Base-by-base conservation (phyloP, 2,329 filamentous ascomycete species). In the Aspergillus sp. region DNA sequence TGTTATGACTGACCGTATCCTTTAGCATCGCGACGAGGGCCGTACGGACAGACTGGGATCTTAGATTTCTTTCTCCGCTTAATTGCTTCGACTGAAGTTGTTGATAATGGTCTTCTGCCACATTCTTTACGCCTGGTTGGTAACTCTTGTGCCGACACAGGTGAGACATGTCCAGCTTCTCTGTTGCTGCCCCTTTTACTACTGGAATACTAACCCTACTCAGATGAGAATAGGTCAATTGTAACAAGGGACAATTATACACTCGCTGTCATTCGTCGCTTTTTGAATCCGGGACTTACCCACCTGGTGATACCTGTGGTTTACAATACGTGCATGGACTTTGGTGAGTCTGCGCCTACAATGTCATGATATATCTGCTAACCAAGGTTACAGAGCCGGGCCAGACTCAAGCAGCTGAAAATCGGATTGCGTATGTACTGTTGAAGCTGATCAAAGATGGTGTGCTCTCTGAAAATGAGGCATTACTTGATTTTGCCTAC, bases 281-380 rank as follows among this genome's bases (percentile, higher is more conserved):
- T 70, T 32, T 51, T 58, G 28, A 63, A 65, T 28, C 59, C 63
- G 0, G 60, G 59, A 2, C 59, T 72, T 32, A 56, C 64, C 10
- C 60, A 68, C 47, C 61, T 73, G 28, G 64, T 64, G 28, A 65
- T 72, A 47, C 66, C 68, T 47, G 70, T 72, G 40, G 59, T 73
- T 39, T 73, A 70, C 56, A 73, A 73, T 47, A 65, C 71, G 43
- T 72, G 70, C 53, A 61, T 67, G 47, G 70, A 72, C 49, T 73
- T 63, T 55, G 69, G 70, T 73, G 52, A 44, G 55, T 34, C 29
- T 27, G 8, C 6, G 8, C 19, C 4, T 10, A 26, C 1, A 33
- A 4, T 34, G 7, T 28, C 10, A 7, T 44, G 19, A 19, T 10
- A 29, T 9, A 19, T n/a, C 44, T 42, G 43, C 56, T 65, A 46